Evolutionary conservation across 768 basidiomycete genomes (phyloP), one percentile per base, ranked within the genome.

Genomic region (Gautieria morchelliformis): DNA sequence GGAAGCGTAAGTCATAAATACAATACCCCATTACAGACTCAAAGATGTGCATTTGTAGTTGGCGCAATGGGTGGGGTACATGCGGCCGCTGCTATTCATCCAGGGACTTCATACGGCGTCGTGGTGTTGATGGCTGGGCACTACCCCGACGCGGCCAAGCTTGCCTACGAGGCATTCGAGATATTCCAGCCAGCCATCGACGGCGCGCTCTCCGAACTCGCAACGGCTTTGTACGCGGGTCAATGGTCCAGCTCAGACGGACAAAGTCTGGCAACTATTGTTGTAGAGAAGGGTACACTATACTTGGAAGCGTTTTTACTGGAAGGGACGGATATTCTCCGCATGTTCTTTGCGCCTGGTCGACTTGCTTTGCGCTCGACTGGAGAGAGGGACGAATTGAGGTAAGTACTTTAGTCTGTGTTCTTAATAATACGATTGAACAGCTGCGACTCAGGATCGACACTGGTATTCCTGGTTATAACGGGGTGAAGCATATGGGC

Each of bases 131-230:
- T 65, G 52, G 63, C 59, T 1, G 65, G 63, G 2, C 61, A 32
- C 39, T 63, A 63, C 50, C 58, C 62, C 19, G 62, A 68, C 51
- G 60, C 69, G 1, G 60, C 60, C 8, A 58, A 61, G 40, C 56
- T 69, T 22, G 60, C 60, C 5, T 63, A 66, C 55, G 60, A 63
- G 33, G 62, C 60, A 11, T 64, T 68, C 52, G 58, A 63, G 40
- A 59, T 66, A 27, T 58, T 68, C 47, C 69, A 69, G 41, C 64
- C 68, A 2, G 65, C 62, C 22, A 62, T 69, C 46, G 67, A 70
- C 44, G 10, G 22, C 6, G 30, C 56, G 30, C 49, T 60, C 2
- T 56, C 45, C 15, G 62, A 63, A 19, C 15, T 35, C 1, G 61
- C 61, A 0, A 30, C 17, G 8, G 32, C 45, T 14, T 59, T 68